Conservation (phyloP, 2,329 filamentous ascomycete species). For the Paecilomyces sp. region DNA sequence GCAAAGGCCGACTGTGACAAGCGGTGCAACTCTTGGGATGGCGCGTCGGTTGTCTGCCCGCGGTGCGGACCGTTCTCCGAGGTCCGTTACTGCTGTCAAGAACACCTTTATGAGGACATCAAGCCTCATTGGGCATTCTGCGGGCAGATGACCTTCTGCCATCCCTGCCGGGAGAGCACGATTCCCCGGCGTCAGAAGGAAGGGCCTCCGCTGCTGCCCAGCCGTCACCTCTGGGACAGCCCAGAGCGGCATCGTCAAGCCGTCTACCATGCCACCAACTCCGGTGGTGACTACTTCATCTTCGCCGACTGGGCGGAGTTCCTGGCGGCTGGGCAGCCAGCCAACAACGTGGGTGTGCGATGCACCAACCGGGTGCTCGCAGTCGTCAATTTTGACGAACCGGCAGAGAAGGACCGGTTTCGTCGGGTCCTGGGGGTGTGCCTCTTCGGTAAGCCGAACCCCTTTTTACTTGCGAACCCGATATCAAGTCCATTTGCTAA, state of each 20-base stretch:
- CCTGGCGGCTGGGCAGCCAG: slow-evolving; percentile 6
- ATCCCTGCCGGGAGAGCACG: slow-evolving; percentile 12
- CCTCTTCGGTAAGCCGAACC: slow-evolving; percentile 18
- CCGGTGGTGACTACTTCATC: slow-evolving; percentile 27
- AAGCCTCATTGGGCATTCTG: slow-evolving; percentile 28
- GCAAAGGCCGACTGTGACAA: slow-evolving; percentile 17
- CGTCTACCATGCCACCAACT: slow-evolving; percentile 19
- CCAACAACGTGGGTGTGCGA: slow-evolving; percentile 6
- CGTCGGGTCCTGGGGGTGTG: slow-evolving; percentile 24
- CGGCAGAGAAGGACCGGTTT: slow-evolving; percentile 23
- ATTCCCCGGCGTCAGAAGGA: slow-evolving; percentile 13
- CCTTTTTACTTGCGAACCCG: not conserved
- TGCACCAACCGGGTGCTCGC: slow-evolving; percentile 16
- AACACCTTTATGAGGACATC: slow-evolving; percentile 28
- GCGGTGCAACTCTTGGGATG: slow-evolving; percentile 24
- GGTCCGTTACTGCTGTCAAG: slow-evolving; percentile 31
- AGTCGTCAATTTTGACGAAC: slow-evolving; percentile 16
- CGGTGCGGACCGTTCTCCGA: slow-evolving; percentile 32
- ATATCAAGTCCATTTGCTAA: not conserved
- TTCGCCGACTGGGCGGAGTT: slow-evolving; percentile 21
- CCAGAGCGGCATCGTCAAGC: slow-evolving; percentile 31
- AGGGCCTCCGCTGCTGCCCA: slow-evolving; percentile 19
- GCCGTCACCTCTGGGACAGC: slow-evolving; percentile 19
- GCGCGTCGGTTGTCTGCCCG: slow-evolving; percentile 27
- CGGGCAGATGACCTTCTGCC: slow-evolving; percentile 11